Evolutionary conservation across 2,329 filamentous ascomycete species (phyloP).

Genomic region (Coniella vitis): DNA sequence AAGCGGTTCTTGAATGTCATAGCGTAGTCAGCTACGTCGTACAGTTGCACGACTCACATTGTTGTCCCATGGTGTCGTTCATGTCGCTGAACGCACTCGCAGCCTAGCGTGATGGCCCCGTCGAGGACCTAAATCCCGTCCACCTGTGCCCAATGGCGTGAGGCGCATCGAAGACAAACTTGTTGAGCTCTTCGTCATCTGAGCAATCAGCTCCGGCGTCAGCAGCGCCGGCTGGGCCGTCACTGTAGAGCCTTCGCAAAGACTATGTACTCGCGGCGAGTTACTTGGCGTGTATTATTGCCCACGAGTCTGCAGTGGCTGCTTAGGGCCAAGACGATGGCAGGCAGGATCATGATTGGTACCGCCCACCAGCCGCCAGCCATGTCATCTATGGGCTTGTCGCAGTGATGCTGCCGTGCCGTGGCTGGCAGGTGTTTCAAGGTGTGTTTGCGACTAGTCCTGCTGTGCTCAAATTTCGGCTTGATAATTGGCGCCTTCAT

Average conservation of each 20-base stretch:
- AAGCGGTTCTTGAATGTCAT: too few species aligned
- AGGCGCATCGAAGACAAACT: neutral
- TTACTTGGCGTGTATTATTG: neutral
- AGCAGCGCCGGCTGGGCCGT: slow-evolving; percentile 7
- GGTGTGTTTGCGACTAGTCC: too few species aligned
- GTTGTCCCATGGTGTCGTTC: neutral
- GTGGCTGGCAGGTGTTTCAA: too few species aligned
- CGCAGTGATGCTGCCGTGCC: too few species aligned
- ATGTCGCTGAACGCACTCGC: neutral
- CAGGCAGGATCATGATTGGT: neutral
- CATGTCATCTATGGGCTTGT: neutral
- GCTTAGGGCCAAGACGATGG: neutral
- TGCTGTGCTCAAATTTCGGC: too few species aligned
- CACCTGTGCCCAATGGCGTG: neutral
- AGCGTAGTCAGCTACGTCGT: neutral
- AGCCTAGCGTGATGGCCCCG: neutral
- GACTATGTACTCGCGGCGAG: neutral
- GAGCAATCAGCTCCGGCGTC: slow-evolving; percentile 5
- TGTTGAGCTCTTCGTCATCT: slow-evolving; percentile 8
- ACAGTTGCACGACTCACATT: too few species aligned
- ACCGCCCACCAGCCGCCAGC: slow-evolving; percentile 1
- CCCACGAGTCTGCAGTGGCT: neutral
- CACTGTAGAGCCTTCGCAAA: too few species aligned
- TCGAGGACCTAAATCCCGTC: neutral
- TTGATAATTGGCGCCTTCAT: too few species aligned